Conservation (phyloP, 2,329 filamentous ascomycete species). For the Pyricularia grisea region DNA sequence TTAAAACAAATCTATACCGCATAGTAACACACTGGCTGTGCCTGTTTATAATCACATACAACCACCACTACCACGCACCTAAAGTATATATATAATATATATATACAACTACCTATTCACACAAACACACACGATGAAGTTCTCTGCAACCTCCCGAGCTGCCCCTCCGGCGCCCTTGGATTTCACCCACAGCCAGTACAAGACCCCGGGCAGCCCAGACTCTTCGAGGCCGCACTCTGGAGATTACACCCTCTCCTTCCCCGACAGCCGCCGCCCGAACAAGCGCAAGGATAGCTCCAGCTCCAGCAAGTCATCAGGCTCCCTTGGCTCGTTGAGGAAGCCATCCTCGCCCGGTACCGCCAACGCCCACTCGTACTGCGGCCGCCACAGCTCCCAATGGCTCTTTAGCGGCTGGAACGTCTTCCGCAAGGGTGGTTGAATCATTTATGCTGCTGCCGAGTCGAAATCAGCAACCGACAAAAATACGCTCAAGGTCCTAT, state of each 20-base stretch:
- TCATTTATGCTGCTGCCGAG: not conserved
- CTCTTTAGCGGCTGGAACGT: conserved; percentile 15
- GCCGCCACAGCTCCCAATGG: conserved; percentile 15
- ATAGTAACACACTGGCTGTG: not conserved
- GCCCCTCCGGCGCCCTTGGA: conserved; percentile 3
- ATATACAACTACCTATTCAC: not conserved
- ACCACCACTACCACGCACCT: not conserved
- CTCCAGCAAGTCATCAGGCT: conserved; percentile 2
- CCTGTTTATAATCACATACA: not conserved
- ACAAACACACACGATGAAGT: conserved; percentile 2
- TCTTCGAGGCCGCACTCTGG: not conserved
- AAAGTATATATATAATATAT: no score
- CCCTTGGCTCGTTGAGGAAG: not conserved
- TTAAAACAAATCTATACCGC: not conserved
- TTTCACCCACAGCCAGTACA: not conserved
- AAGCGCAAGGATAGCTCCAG: not conserved
- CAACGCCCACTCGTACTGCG: conserved; percentile 16
- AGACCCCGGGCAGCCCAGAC: not conserved
- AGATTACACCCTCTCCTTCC: not conserved
- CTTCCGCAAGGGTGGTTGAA: conserved; percentile 2
- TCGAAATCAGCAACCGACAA: not conserved
- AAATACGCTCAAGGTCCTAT: not conserved
- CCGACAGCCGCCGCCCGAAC: not conserved
- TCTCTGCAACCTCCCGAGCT: not conserved
- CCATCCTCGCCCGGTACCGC: conserved; percentile 9